A percentile compares a stretch with the other conserved stretches of the same genome.
Conservation (phyloP, 2,329 filamentous ascomycete genomes). For the Aspergillus versicolor region DNA sequence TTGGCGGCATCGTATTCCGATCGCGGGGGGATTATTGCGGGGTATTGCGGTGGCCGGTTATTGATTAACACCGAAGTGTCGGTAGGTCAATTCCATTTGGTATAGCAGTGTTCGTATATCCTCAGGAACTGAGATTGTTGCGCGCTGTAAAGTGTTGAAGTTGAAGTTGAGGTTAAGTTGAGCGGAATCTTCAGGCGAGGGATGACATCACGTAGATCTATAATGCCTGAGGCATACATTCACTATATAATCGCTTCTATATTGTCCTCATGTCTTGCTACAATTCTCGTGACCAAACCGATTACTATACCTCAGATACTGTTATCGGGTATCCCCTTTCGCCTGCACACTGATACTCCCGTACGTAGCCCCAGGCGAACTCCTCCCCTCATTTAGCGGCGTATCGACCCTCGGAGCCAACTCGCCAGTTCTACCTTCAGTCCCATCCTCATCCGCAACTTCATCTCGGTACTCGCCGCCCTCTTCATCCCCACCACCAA, state of each 20-base stretch:
- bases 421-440: neutral
- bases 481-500: conserved; percentile 22
- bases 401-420: conserved; percentile 8
- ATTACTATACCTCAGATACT: neutral
- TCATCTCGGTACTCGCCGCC: conserved; percentile 9
- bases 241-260: too few species aligned
- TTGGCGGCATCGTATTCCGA: neutral
- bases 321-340: conserved; percentile 2
- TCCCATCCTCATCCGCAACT: conserved; percentile 13
- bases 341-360: conserved; percentile 9
- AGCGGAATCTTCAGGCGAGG: too few species aligned
- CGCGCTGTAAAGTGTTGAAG: neutral
- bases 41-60: neutral
- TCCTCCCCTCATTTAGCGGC: conserved; percentile 13
- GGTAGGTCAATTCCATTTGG: neutral
- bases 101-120: neutral
- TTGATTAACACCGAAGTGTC: too few species aligned
- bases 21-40: neutral
- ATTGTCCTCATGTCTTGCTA: too few species aligned
- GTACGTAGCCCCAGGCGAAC: conserved; percentile 7
- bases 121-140: neutral
- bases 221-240: neutral
- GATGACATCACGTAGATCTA: neutral
- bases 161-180: neutral
- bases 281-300: too few species aligned